phyloP scores from a whole-genome alignment of 495 filamentous ascomycete species.

The Alectoria sarmentosa region DNA sequence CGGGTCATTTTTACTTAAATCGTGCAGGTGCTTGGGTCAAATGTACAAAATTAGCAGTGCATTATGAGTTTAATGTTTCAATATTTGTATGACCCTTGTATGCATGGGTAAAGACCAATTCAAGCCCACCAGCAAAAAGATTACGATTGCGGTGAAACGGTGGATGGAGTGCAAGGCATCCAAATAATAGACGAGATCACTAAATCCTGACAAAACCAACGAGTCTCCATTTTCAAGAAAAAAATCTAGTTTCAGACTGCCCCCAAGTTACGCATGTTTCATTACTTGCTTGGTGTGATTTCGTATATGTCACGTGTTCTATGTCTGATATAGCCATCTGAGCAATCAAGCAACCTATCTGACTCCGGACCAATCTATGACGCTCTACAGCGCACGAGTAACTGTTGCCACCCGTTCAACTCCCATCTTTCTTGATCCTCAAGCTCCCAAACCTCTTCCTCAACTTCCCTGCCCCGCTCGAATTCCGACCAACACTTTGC shows the following conservation, averaged over 20 bases:
- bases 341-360: background rate
- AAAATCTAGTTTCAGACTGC: no score
- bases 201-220: background rate
- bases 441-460: conserved; percentile 26
- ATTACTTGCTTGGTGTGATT: background rate
- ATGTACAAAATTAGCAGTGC: background rate
- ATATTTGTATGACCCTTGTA: background rate
- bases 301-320: background rate
- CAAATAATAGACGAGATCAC: background rate
- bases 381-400: background rate
- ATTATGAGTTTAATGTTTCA: background rate
- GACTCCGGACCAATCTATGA: background rate
- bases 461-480: conserved; percentile 18
- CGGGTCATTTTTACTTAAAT: background rate
- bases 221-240: no score
- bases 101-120: background rate
- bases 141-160: background rate
- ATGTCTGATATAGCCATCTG: background rate
- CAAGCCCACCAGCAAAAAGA: background rate
- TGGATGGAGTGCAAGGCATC: background rate
- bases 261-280: no score
- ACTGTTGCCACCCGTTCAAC: background rate
- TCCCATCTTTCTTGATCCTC: background rate
- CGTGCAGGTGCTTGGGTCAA: background rate
- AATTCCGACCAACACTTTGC: conserved; percentile 12